phyloP scores from a whole-genome alignment of 495 filamentous ascomycete genomes.

The Hypoxylon intermedium region DNA sequence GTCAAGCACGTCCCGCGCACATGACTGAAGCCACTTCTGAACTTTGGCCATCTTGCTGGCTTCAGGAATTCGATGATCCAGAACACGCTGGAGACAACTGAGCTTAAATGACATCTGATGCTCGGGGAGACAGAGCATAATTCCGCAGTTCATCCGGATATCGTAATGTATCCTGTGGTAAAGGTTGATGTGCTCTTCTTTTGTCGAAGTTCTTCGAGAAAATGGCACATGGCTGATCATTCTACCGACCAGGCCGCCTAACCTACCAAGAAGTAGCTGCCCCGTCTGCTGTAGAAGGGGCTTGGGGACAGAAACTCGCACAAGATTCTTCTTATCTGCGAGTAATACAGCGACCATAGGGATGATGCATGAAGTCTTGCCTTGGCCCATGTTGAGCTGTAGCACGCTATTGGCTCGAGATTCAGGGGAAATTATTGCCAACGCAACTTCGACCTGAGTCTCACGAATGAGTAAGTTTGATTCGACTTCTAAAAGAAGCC shows the following conservation, averaged over 20 bases:
- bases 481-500: constrained; percentile 66
- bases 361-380: constrained; percentile 61
- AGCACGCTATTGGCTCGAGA: constrained; percentile 58
- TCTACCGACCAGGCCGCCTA: constrained; percentile 58
- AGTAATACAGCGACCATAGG: constrained; percentile 60
- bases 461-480: constrained; percentile 58
- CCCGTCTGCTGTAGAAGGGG: constrained; percentile 59
- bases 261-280: constrained; percentile 53
- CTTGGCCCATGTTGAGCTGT: constrained; percentile 63
- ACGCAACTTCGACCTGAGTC: constrained; percentile 60
- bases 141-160: constrained; percentile 44
- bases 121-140: constrained; percentile 60
- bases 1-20: constrained; percentile 64
- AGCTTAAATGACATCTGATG: constrained; percentile 62
- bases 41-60: constrained; percentile 40
- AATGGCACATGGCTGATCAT: constrained; percentile 58
- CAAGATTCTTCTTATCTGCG: constrained; percentile 54
- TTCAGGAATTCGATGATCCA: constrained; percentile 40
- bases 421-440: constrained; percentile 54
- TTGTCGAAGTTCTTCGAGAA: constrained; percentile 53
- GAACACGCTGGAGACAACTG: constrained; percentile 55
- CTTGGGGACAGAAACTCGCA: constrained; percentile 59
- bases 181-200: constrained; percentile 29
- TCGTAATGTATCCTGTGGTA: constrained; percentile 49
- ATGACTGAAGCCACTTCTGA: constrained; percentile 52